phyloP scores from a whole-genome alignment of 2,329 filamentous ascomycete genomes.

The Penicillium palitans region DNA sequence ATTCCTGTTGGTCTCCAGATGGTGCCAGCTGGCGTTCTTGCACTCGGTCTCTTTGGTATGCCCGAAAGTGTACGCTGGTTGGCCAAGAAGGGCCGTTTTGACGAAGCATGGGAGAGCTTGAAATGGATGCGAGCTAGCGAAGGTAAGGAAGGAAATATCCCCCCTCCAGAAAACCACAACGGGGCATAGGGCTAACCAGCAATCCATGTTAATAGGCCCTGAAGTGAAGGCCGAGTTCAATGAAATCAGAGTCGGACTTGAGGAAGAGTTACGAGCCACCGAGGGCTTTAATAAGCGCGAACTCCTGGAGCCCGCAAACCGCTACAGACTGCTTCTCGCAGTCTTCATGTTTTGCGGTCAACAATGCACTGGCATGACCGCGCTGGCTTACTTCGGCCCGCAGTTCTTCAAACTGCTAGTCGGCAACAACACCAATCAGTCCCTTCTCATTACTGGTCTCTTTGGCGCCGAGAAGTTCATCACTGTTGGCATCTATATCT shows the following conservation, averaged over 20 bases:
- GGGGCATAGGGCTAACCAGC: slow-evolving; percentile 7
- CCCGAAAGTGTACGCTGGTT: slow-evolving; percentile 53
- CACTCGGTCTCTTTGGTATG: slow-evolving; percentile 50
- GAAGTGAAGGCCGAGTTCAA: slow-evolving; percentile 50
- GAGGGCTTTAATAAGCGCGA: slow-evolving; percentile 52
- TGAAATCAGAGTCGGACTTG: slow-evolving; percentile 30
- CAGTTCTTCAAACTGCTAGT: slow-evolving; percentile 53
- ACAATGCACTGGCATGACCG: slow-evolving; percentile 54
- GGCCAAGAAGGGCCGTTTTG: slow-evolving; percentile 48
- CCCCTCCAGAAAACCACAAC: background rate
- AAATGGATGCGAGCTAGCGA: slow-evolving; percentile 50
- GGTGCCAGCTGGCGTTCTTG: slow-evolving; percentile 50
- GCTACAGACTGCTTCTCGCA: slow-evolving; percentile 49
- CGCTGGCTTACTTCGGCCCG: slow-evolving; percentile 51
- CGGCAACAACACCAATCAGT: slow-evolving; percentile 45
- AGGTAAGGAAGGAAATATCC: slow-evolving; percentile 25
- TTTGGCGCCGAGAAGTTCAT: slow-evolving; percentile 56
- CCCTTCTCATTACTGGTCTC: slow-evolving; percentile 52
- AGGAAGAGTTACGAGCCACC: slow-evolving; percentile 35
- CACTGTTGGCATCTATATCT: slow-evolving; percentile 49
- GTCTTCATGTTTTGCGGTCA: slow-evolving; percentile 52
- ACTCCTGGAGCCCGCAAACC: slow-evolving; percentile 48
- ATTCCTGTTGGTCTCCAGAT: slow-evolving; percentile 51
- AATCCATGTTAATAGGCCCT: slow-evolving; percentile 26
- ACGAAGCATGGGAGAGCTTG: slow-evolving; percentile 51